Evolutionary conservation across 148 eudicot genomes (phyloP).

Genomic region (Camellia sinensis): DNA sequence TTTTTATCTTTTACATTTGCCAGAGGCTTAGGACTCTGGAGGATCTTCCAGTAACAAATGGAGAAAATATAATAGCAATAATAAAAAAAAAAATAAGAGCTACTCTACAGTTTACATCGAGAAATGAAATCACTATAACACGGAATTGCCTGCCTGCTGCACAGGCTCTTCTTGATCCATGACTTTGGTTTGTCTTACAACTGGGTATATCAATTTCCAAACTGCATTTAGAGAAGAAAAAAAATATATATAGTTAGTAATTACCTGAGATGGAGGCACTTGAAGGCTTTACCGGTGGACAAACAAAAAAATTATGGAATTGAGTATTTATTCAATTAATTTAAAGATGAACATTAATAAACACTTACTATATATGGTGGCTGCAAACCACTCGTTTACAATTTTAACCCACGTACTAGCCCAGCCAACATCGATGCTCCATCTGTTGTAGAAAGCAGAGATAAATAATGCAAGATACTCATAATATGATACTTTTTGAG

Average conservation of each 20-base stretch:
- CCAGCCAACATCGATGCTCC: slow-evolving; percentile 99
- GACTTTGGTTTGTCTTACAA: slow-evolving; percentile 58
- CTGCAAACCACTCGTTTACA: slow-evolving; percentile 99
- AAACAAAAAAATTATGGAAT: too few relatives aligned
- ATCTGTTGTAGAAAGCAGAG: slow-evolving; percentile 36
- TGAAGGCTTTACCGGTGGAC: too few relatives aligned
- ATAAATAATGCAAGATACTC: neutral
- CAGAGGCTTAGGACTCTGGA: neutral
- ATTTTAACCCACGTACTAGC: slow-evolving; percentile 98
- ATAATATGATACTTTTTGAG: neutral
- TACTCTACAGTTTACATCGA: neutral
- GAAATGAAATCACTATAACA: slow-evolving; percentile 9
- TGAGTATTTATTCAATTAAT: too few relatives aligned
- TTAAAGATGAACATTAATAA: neutral
- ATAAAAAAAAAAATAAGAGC: neutral
- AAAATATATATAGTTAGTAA: neutral
- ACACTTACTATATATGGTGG: slow-evolving; percentile 77
- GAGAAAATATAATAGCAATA: neutral
- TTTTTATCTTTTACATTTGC: neutral
- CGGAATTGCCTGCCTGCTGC: slow-evolving; percentile 25
- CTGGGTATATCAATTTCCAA: slow-evolving; percentile 82
- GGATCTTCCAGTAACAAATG: neutral
- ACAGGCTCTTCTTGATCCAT: slow-evolving; percentile 52
- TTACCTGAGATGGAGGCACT: too few relatives aligned
- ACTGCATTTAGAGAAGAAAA: slow-evolving; percentile 37